Conservation (phyloP, 345 rosid genomes). For the Barbarea vulgaris region DNA sequence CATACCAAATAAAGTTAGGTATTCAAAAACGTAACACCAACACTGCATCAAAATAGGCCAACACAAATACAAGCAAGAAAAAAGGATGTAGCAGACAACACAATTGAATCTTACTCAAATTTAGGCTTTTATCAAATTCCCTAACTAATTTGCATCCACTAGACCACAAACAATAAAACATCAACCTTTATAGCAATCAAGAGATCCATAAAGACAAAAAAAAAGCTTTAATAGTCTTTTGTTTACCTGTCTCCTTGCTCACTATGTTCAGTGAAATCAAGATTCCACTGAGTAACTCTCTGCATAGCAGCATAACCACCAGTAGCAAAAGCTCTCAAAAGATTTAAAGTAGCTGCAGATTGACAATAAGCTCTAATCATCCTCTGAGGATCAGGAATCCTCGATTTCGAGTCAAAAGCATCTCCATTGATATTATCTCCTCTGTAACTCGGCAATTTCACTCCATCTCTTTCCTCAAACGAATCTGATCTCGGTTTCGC, state of each 20-base stretch:
- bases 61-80: neutral
- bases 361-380: conserved; percentile 77
- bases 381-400: conserved; percentile 71
- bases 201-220: neutral
- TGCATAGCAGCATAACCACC: conserved; percentile 88
- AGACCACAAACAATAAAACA: conserved; percentile 14
- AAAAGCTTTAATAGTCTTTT: neutral
- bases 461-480: conserved; percentile 66
- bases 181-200: neutral
- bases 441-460: conserved; percentile 74
- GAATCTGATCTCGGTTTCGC: conserved; percentile 75
- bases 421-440: conserved; percentile 78
- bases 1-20: conserved; percentile 26
- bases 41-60: conserved; percentile 23
- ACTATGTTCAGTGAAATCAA: conserved; percentile 66
- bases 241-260: conserved; percentile 77
- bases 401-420: conserved; percentile 57
- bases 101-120: neutral
- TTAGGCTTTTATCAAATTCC: neutral
- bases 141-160: conserved; percentile 12
- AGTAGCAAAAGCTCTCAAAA: conserved; percentile 74
- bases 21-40: conserved; percentile 16
- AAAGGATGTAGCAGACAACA: conserved; percentile 5
- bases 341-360: conserved; percentile 79
- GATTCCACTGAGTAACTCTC: conserved; percentile 82